Base-by-base conservation (phyloP, 2,329 filamentous ascomycete genomes). In the Penicillium occitanis region DNA sequence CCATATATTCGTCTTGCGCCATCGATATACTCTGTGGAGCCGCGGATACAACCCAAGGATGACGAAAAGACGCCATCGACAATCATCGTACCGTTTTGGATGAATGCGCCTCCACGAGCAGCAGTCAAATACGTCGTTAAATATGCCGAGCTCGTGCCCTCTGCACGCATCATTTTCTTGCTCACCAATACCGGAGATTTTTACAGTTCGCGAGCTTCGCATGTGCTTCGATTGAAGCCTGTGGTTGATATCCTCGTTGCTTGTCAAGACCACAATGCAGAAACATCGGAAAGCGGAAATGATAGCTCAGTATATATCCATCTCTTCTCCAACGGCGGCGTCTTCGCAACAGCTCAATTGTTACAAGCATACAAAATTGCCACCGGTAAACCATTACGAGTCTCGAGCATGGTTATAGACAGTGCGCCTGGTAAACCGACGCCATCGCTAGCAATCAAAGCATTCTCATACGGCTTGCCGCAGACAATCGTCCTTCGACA, bases 271-370 rank as follows among this genome's bases (percentile, higher is more conserved):
- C 2, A 44, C n/a, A 6, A 51, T 1, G 13, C 17, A 6, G 19
- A 30, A 5, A 30, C 70, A 30, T n/a, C 22, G 5, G 5, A 19
- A 2, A 57, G 14, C 1, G 37, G n/a, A 13, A 14, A 46, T 10
- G 17, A 46, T n/a, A 33, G 42, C 8, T 42, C 76, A 5, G 71
- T 76, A 10, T 75, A 81, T 35, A 68, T 84, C 8, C 82, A 85
- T 71, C 73, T 80, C 64, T 85, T 85, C 73, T 84, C 82, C 25
- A 84, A 85, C 66, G 83, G 82, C 30, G 83, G 83, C 17, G 72
- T 78, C 22, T 76, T 78, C 60, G 79, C 79, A 5, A 73, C 76
- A 3, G 73, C 72, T 4, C 71, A 77, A 30, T 67, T 85, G 6
- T 77, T 83, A 1, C 68, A 71, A 17, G 69, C 73, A 10, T 84